A percentile compares a stretch with the other conserved stretches of the same genome.
Conservation (phyloP, 148 eudicot genomes). For the Rhododendron ferrugineum region DNA sequence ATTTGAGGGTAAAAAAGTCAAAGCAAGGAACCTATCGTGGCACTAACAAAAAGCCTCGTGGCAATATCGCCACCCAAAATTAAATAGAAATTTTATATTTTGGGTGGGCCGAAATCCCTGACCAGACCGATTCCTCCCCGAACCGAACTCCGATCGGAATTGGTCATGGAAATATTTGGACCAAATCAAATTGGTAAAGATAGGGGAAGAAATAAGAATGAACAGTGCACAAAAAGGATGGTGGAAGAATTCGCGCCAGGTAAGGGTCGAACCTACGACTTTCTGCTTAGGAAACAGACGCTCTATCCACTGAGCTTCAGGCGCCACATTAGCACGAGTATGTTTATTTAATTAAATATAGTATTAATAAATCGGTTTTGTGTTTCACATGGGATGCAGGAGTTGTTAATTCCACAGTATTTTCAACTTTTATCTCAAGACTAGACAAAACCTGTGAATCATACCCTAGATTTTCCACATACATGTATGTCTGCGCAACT, state of each 20-base stretch:
- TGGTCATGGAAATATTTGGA: too few species aligned
- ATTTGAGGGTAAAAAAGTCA: too few species aligned
- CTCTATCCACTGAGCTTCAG: conserved; percentile 5
- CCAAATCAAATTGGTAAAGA: neutral
- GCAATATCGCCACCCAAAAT: too few species aligned
- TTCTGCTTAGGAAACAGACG: conserved; percentile 6
- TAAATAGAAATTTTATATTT: too few species aligned
- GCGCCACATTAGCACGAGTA: neutral
- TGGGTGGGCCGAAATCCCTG: too few species aligned
- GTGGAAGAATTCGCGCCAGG: neutral
- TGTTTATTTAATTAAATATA: neutral
- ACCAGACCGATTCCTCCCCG: too few species aligned
- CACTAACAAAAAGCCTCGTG: too few species aligned
- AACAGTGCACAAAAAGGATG: neutral
- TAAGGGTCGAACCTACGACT: conserved; percentile 1
- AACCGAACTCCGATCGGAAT: too few species aligned
- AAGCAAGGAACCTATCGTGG: too few species aligned
- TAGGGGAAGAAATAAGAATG: neutral
- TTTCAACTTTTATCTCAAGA: neutral
- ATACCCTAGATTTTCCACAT: neutral
- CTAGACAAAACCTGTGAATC: neutral
- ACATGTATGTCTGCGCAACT: neutral
- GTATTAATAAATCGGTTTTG: neutral
- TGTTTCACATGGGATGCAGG: neutral
- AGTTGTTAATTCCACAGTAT: neutral